Base-by-base conservation (phyloP, 805 yeast genomes). In the Tetrapisispora phaffii region DNA sequence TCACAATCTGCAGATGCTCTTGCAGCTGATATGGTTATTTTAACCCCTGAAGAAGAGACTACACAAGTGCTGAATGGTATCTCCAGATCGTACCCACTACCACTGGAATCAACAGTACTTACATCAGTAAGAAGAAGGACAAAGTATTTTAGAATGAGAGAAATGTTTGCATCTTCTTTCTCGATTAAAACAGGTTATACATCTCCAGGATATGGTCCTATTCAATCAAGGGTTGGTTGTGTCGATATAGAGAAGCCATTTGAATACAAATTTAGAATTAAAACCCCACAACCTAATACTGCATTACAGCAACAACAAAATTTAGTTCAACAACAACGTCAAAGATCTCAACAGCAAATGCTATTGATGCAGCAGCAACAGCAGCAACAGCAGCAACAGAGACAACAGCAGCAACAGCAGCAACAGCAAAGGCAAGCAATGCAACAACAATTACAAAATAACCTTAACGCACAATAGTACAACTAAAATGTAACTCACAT, bases 1-100 rank as follows among this genome's bases (percentile, higher is more conserved):
- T 29, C 15, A 29, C 39, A 38, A 13, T 37, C 16, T 3, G 16
- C 26, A 7, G 43, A 50, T 19, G 26, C 23, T 10, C 44, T 35
- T 20, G 22, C 7, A 28, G 4, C 19, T 5, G 42, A 41, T 34
- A 15, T 26, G 12, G 20, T 34, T 6, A 76, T 78, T 3, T 66
- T 83, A 29, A 87, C 85, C 52, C 90, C 94, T 7, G 96, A 89
- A 59, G 95, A 88, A 58, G 98, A 93, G 57, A 86, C 96, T 1
- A 87, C 85, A 41, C 85, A 83, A 51, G 97, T 93, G 3, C 68
- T 93, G 58, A 88, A 85, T 50, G 97, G 97, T 20, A 87, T 90
- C 19, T 74, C 84, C 13, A 74, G 85, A 53, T 81, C 89, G 31
- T 73, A 77, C 47, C 89, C 96, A 1, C 70, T 82, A 51, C 98